Evolutionary conservation across 306 rosid species (phyloP).

Genomic region (Canavalia gladiata): DNA sequence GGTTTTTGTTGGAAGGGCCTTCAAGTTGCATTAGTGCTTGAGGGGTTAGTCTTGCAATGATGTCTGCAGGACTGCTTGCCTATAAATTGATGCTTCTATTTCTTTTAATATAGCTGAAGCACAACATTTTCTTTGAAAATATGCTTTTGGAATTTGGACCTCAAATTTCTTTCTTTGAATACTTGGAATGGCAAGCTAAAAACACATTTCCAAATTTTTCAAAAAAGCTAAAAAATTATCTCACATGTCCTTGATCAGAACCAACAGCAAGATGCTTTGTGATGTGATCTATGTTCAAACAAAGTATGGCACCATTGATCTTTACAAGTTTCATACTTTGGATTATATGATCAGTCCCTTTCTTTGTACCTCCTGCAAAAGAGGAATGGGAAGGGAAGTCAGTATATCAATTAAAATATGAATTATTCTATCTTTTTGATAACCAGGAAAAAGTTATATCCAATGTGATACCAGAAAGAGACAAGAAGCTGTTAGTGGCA

Average conservation of each 20-base stretch:
- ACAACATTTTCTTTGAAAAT: not conserved
- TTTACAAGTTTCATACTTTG: slow-evolving; percentile 73
- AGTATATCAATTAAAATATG: slow-evolving; percentile 23
- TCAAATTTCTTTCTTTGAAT: slow-evolving; percentile 10
- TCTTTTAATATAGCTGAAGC: slow-evolving; percentile 22
- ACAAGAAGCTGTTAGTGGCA: slow-evolving; percentile 69
- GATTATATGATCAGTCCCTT: slow-evolving; percentile 77
- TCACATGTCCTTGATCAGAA: slow-evolving; percentile 89
- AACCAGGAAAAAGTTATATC: slow-evolving; percentile 41
- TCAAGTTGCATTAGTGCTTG: not conserved
- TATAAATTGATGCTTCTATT: slow-evolving; percentile 25
- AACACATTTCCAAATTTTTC: not conserved
- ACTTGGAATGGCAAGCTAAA: slow-evolving; percentile 7
- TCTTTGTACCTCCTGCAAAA: slow-evolving; percentile 75
- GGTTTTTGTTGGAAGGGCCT: not conserved
- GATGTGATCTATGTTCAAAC: slow-evolving; percentile 60
- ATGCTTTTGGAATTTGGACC: not conserved
- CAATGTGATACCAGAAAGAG: slow-evolving; percentile 70
- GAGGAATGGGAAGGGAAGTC: slow-evolving; percentile 33
- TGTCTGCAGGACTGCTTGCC: not conserved
- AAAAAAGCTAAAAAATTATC: slow-evolving; percentile 43
- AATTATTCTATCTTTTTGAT: slow-evolving; percentile 18
- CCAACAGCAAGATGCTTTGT: slow-evolving; percentile 84
- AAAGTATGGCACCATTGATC: slow-evolving; percentile 69
- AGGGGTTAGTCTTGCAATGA: not conserved